phyloP scores from a whole-genome alignment of 768 basidiomycete genomes.

The Leccinum rimulosum region DNA sequence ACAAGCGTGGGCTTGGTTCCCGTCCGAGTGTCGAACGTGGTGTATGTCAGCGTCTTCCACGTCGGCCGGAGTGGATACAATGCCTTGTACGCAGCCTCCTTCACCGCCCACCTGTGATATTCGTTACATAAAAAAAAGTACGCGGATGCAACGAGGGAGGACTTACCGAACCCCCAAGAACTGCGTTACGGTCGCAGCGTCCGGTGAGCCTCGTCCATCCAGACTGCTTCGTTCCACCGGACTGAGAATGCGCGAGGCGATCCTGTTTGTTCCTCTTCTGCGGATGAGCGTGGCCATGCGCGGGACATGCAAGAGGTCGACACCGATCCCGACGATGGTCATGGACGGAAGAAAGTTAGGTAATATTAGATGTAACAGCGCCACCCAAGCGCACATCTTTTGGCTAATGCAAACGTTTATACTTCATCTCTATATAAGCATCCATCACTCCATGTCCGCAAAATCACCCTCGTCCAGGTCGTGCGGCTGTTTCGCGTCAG shows the following conservation, averaged over 20 bases:
- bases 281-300: conserved; percentile 56
- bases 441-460: conserved; percentile 59
- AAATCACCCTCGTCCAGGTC: conserved; percentile 95
- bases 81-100: conserved; percentile 88
- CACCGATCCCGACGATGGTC: conserved; percentile 72
- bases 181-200: conserved; percentile 24
- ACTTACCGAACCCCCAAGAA: conserved; percentile 74
- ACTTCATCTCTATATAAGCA: background rate
- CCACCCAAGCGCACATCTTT: background rate
- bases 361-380: background rate
- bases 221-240: conserved; percentile 33
- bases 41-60: conserved; percentile 74
- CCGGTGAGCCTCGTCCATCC: conserved; percentile 6
- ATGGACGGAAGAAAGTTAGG: conserved; percentile 29
- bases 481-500: conserved; percentile 57
- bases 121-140: conserved; percentile 1
- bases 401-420: background rate
- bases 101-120: conserved; percentile 67
- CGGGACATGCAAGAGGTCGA: conserved; percentile 69
- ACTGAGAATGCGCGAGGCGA: conserved; percentile 68
- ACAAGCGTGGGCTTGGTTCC: conserved; percentile 44
- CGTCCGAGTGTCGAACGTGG: conserved; percentile 30
- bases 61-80: conserved; percentile 64
- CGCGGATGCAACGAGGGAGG: background rate
- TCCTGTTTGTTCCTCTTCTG: conserved; percentile 42